phyloP scores from a whole-genome alignment of 129 eudicot genomes.

The Flaveria sonorensis region DNA sequence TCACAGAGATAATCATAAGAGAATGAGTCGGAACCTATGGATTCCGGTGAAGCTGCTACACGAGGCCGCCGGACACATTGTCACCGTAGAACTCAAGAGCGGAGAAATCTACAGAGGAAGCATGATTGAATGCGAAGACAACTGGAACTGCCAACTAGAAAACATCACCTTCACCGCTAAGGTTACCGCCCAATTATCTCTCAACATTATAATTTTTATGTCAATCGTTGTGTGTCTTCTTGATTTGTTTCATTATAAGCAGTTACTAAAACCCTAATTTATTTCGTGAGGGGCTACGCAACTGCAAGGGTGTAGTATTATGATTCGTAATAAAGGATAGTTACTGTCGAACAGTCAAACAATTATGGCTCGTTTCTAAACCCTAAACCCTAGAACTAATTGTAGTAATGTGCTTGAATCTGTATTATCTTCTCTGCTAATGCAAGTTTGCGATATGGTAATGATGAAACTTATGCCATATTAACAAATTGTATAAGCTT shows the following conservation, averaged over 20 bases:
- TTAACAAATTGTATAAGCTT: neutral
- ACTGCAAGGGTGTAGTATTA: too few species aligned
- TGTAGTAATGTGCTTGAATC: neutral
- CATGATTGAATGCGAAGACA: constrained; percentile 86
- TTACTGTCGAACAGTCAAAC: too few species aligned
- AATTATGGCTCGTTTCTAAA: too few species aligned
- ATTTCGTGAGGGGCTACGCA: too few species aligned
- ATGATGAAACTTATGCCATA: neutral
- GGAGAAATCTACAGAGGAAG: constrained; percentile 91
- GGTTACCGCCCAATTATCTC: constrained; percentile 33
- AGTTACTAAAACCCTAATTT: neutral
- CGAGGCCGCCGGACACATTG: constrained; percentile 89
- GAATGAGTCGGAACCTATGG: constrained; percentile 76
- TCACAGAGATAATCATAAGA: neutral
- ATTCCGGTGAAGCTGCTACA: constrained; percentile 95
- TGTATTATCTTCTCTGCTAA: neutral
- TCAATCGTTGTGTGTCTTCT: neutral
- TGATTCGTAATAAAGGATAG: too few species aligned
- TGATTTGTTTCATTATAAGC: neutral
- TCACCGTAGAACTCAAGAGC: constrained; percentile 82
- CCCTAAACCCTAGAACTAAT: neutral
- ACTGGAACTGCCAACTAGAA: constrained; percentile 92
- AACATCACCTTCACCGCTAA: constrained; percentile 80
- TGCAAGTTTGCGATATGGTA: neutral
- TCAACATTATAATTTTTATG: neutral